A percentile compares a stretch with the other conserved stretches of the same genome.
Evolutionary conservation across 805 yeast genomes (phyloP).

Genomic region (Jamesozyma jinghongensis): DNA sequence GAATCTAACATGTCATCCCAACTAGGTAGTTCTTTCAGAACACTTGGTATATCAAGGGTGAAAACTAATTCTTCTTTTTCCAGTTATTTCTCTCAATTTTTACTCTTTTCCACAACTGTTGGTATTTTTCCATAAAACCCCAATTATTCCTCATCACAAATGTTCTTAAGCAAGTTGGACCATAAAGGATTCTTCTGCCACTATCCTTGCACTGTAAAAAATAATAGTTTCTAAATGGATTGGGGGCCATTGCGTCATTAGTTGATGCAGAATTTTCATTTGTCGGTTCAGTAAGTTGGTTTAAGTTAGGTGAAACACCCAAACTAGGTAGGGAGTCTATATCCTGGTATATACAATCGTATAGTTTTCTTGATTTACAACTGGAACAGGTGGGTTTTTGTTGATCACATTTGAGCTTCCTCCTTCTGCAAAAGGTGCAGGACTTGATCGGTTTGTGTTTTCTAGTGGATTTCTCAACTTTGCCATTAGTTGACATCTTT

Average conservation of each 20-base stretch:
- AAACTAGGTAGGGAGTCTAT: not conserved
- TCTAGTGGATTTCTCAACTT: not conserved
- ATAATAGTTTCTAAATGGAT: conserved; percentile 10
- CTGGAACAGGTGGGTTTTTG: conserved; percentile 22
- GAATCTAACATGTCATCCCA: conserved; percentile 10
- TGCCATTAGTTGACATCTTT: not conserved
- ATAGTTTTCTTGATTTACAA: conserved; percentile 14
- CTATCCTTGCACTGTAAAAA: conserved; percentile 13
- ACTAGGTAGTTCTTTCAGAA: conserved; percentile 14
- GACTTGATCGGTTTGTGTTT: conserved; percentile 4
- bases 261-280: not conserved
- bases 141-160: conserved; percentile 10
- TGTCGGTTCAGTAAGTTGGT: not conserved
- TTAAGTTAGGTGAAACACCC: no score
- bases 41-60: conserved; percentile 7
- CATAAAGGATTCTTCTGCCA: conserved; percentile 22
- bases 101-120: conserved; percentile 19
- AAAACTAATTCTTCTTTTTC: conserved; percentile 12
- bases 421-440: conserved; percentile 19
- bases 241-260: not conserved
- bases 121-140: conserved; percentile 13
- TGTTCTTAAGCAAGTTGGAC: conserved; percentile 25
- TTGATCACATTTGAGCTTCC: conserved; percentile 27
- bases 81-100: conserved; percentile 19
- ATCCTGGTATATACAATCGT: conserved; percentile 14